These are phyloP conservation scores for Malus sieversii DNA, from an alignment of 306 rosid genomes.

Conservation along the genomic window DNA sequence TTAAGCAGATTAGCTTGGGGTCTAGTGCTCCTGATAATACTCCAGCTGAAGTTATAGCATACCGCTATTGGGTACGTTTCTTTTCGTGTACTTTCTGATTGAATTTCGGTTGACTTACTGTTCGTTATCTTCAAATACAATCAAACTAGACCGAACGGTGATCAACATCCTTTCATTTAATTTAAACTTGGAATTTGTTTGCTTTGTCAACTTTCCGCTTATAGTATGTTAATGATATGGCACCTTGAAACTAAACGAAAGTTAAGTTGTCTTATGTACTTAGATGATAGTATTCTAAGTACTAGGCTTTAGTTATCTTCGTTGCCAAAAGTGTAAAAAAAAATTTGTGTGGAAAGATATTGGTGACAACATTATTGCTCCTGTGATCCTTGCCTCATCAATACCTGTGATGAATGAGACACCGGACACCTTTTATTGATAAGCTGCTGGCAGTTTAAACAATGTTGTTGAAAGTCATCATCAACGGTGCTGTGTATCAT, in stretches of 20 bases:
- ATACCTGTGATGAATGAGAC: conserved; percentile 15
- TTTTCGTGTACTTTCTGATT: conserved; percentile 18
- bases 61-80: conserved; percentile 84
- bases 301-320: conserved; percentile 4
- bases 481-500: conserved; percentile 7
- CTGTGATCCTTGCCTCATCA: conserved; percentile 23
- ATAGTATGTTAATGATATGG: conserved; percentile 4
- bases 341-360: conserved; percentile 5
- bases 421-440: conserved; percentile 14
- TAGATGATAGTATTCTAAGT: conserved; percentile 1
- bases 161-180: conserved; percentile 14
- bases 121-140: background rate
- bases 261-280: conserved; percentile 10
- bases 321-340: conserved; percentile 3
- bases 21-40: conserved; percentile 75
- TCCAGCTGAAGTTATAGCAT: conserved; percentile 88
- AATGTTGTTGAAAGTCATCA: conserved; percentile 21
- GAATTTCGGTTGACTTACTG: background rate
- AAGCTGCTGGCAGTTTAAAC: conserved; percentile 6
- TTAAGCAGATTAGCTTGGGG: conserved; percentile 94
- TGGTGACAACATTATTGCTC: conserved; percentile 22
- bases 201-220: conserved; percentile 19
- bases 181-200: background rate
- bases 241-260: conserved; percentile 5
- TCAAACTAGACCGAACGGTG: background rate